phyloP scores from a whole-genome alignment of 805 yeast genomes.

The Zygosaccharomyces siamensis region DNA sequence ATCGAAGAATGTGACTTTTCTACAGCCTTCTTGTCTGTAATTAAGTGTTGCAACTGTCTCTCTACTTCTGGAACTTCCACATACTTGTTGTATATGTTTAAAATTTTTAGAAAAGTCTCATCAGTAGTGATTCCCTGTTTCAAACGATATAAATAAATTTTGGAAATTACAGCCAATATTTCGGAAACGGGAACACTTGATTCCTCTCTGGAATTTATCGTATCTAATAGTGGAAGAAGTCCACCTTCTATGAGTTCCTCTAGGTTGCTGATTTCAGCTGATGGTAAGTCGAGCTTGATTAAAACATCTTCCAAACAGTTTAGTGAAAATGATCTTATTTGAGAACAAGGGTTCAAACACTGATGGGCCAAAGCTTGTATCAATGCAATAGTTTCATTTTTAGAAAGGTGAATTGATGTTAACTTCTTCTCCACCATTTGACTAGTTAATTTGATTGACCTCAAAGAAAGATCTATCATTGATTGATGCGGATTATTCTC shows the following conservation, averaged over 20 bases:
- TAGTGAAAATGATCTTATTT: constrained; percentile 63
- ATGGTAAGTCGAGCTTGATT: constrained; percentile 34
- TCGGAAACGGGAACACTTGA: constrained; percentile 51
- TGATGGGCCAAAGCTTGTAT: constrained; percentile 84
- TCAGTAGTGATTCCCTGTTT: constrained; percentile 35
- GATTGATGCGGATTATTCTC: constrained; percentile 48
- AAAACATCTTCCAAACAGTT: constrained; percentile 50
- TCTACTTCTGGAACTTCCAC: constrained; percentile 40
- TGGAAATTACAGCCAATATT: constrained; percentile 62
- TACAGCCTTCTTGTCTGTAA: constrained; percentile 35
- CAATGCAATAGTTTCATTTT: constrained; percentile 47
- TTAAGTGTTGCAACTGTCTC: constrained; percentile 36
- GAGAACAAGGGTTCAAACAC: constrained; percentile 82
- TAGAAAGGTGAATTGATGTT: constrained; percentile 14
- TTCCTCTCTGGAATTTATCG: constrained; percentile 12
- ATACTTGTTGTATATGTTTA: constrained; percentile 38
- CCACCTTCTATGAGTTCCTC: constrained; percentile 65
- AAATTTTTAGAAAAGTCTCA: constrained; percentile 37
- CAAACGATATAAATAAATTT: constrained; percentile 51
- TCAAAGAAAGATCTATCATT: constrained; percentile 53
- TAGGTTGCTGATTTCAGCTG: constrained; percentile 41
- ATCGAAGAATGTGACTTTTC: constrained; percentile 12
- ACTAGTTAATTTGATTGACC: constrained; percentile 58
- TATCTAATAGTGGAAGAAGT: constrained; percentile 51
- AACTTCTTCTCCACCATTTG: constrained; percentile 38